These are phyloP conservation scores for Petunia secreta DNA, from an alignment of 257 asterid species.

Conservation along the genomic window DNA sequence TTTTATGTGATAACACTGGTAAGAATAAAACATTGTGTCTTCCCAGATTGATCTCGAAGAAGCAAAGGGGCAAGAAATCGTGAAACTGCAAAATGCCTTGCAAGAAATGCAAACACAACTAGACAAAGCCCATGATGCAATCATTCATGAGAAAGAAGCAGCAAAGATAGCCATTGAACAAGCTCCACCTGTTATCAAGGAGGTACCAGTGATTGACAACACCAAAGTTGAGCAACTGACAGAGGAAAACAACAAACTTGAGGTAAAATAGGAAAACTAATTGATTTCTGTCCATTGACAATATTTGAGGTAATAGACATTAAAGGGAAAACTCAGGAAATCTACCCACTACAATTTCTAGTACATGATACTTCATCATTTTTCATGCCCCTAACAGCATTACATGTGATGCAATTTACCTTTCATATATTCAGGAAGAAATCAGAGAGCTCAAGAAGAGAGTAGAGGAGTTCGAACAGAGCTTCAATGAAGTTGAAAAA, in stretches of 20 bases:
- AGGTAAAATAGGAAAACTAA: conserved; percentile 54
- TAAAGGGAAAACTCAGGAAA: conserved; percentile 12
- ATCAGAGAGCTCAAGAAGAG: conserved; percentile 62
- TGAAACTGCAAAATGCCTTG: conserved; percentile 62
- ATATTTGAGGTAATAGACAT: not conserved
- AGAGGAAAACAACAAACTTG: conserved; percentile 65
- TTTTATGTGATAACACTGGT: conserved; percentile 6
- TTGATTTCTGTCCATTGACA: conserved; percentile 15
- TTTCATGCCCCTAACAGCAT: not conserved
- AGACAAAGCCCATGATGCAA: conserved; percentile 71
- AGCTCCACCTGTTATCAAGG: conserved; percentile 91
- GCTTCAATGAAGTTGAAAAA: conserved; percentile 57
- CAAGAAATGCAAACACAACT: conserved; percentile 69
- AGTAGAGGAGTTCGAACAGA: conserved; percentile 64
- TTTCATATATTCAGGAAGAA: conserved; percentile 58
- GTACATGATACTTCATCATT: not conserved
- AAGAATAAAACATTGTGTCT: conserved; percentile 27
- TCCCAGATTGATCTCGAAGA: conserved; percentile 83
- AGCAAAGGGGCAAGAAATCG: conserved; percentile 83
- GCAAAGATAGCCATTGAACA: conserved; percentile 86
- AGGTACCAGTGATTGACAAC: conserved; percentile 81
- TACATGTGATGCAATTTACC: conserved; percentile 5
- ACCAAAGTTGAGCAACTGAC: conserved; percentile 77
- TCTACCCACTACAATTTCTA: not conserved
- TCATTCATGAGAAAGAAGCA: conserved; percentile 76